A percentile compares a stretch with the other conserved stretches of the same genome.
Evolutionary conservation across 2,329 filamentous ascomycete species (phyloP).

Genomic region (Massarina eburnea): DNA sequence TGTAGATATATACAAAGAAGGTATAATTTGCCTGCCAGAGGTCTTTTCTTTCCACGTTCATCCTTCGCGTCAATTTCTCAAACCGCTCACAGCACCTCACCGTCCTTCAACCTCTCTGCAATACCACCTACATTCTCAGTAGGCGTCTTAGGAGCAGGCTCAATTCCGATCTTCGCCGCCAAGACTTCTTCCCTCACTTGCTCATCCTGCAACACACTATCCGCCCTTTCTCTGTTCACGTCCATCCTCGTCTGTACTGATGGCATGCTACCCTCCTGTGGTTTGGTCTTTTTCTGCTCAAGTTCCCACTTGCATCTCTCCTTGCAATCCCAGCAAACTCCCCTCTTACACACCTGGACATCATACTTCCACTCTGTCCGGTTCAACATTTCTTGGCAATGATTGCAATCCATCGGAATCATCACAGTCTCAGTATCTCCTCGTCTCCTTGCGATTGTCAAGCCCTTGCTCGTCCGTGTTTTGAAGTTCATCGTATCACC

Average conservation of each 20-base stretch:
- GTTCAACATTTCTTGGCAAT: slow-evolving; percentile 39
- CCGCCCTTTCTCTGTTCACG: slow-evolving; percentile 28
- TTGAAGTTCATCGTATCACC: slow-evolving; percentile 16
- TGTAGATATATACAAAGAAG: slow-evolving; percentile 16
- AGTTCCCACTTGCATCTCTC: slow-evolving; percentile 37
- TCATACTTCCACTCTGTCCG: slow-evolving; percentile 39
- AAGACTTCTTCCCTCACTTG: slow-evolving; percentile 17
- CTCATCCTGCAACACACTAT: slow-evolving; percentile 34
- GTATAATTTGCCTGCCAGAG: slow-evolving; percentile 12
- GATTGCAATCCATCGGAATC: slow-evolving; percentile 33
- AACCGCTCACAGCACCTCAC: background rate
- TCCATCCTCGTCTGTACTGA: slow-evolving; percentile 12
- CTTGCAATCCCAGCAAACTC: slow-evolving; percentile 38
- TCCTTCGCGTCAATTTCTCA: background rate
- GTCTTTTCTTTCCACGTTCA: background rate
- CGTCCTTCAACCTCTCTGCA: slow-evolving; percentile 18
- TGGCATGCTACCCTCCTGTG: background rate
- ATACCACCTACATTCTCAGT: slow-evolving; percentile 21
- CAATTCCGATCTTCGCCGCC: slow-evolving; percentile 25
- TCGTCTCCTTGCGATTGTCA: slow-evolving; percentile 30
- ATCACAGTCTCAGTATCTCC: slow-evolving; percentile 34
- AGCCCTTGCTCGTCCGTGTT: slow-evolving; percentile 33
- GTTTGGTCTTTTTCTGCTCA: slow-evolving; percentile 15
- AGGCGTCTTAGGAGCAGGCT: slow-evolving; percentile 16
- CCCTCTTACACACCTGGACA: slow-evolving; percentile 33